These are phyloP conservation scores for Xylaria castorea DNA, from an alignment of 495 filamentous ascomycete genomes.

Conservation along the genomic window DNA sequence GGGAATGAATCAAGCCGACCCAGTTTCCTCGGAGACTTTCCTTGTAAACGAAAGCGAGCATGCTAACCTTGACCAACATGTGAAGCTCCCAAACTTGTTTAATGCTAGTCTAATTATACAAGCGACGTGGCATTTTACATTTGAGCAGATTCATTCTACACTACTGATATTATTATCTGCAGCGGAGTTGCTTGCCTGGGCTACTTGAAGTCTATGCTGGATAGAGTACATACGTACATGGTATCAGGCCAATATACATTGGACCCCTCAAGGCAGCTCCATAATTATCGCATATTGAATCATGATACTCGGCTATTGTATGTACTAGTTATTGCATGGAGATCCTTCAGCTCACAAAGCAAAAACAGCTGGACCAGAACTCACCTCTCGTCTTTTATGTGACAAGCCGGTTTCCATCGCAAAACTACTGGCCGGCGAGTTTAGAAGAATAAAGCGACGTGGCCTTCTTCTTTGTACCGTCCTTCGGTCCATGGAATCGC, in stretches of 20 bases:
- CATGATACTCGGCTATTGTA: not conserved
- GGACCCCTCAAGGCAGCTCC: not conserved
- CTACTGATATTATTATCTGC: not conserved
- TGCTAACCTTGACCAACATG: not conserved
- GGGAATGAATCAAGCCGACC: constrained; percentile 11
- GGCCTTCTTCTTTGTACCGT: not conserved
- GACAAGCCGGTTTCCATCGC: not conserved
- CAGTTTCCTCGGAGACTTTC: constrained; percentile 15
- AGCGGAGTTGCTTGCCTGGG: not conserved
- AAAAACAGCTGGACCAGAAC: not conserved
- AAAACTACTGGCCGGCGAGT: not conserved
- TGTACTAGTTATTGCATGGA: not conserved
- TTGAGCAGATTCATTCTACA: not conserved
- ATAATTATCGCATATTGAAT: constrained; percentile 2
- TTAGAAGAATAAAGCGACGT: not conserved
- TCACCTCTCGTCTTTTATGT: not conserved
- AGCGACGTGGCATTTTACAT: not conserved
- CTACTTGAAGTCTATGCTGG: not conserved
- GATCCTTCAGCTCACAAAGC: too few species aligned
- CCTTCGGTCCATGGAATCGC: not conserved
- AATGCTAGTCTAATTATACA: too few species aligned
- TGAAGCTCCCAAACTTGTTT: not conserved
- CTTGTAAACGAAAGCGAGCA: not conserved
- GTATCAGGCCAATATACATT: not conserved
- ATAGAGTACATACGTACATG: not conserved